Conservation (phyloP, 2,329 filamentous ascomycete species). For the Pyrenophora tritici-repentis region DNA sequence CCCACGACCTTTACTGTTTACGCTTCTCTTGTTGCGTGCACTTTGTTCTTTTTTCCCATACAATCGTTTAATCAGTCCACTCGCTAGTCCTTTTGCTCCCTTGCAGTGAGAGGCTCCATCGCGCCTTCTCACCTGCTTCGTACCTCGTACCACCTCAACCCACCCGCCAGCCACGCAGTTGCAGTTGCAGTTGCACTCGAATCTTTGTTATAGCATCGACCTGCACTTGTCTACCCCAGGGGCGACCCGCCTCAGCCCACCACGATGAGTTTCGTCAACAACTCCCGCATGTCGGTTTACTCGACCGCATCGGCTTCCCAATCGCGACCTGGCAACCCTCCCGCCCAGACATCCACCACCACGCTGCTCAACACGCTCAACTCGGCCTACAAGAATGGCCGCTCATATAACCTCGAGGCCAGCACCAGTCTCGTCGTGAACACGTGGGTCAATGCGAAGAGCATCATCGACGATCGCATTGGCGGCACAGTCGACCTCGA, state of each 20-base stretch:
- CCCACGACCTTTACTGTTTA: conserved; percentile 16
- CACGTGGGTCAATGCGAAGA: conserved; percentile 86
- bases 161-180: conserved; percentile 8
- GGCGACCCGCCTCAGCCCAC: conserved; percentile 35
- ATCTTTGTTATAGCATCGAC: conserved; percentile 14
- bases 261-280: conserved; percentile 58
- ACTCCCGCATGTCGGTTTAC: conserved; percentile 65
- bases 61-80: conserved; percentile 33
- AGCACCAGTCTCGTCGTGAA: conserved; percentile 93
- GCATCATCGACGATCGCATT: conserved; percentile 68
- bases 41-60: conserved; percentile 33
- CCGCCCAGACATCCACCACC: conserved; percentile 85
- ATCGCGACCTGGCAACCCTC: conserved; percentile 63
- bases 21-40: conserved; percentile 20
- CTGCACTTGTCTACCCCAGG: conserved; percentile 17
- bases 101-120: background rate
- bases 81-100: conserved; percentile 24
- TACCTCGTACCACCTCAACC: background rate
- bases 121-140: background rate
- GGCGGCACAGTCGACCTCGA: conserved; percentile 81
- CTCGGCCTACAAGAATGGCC: conserved; percentile 79
- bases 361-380: conserved; percentile 91
- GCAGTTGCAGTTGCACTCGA: conserved; percentile 26
- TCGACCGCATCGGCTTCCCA: conserved; percentile 65
- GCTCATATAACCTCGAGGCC: conserved; percentile 85